Evolutionary conservation across 805 yeast species (phyloP).

Genomic region (Myxozyma geophila): DNA sequence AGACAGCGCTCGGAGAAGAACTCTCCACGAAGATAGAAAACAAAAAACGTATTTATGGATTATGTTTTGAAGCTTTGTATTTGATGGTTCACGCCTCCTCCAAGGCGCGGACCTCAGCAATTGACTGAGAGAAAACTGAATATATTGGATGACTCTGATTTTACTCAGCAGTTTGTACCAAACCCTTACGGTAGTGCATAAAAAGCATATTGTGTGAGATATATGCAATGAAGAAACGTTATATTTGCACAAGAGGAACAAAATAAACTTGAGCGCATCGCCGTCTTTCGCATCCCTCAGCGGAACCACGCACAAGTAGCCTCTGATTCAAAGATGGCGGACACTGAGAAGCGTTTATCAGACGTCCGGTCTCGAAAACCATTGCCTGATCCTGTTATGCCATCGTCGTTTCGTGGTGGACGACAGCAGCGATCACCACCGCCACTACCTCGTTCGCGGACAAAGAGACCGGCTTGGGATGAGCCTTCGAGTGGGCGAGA

Average conservation of each 20-base stretch:
- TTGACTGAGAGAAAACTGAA: no score
- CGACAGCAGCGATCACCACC: slow-evolving; percentile 4
- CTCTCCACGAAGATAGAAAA: no score
- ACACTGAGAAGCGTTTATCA: not conserved
- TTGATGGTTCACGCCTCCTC: no score
- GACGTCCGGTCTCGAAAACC: not conserved
- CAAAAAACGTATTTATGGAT: no score
- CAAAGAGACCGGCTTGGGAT: slow-evolving; percentile 21
- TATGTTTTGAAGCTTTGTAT: no score
- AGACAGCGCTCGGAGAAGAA: no score
- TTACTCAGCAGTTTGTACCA: no score
- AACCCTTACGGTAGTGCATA: no score
- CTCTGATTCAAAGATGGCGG: slow-evolving; percentile 6
- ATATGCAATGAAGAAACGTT: no score
- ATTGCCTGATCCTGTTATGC: slow-evolving; percentile 6
- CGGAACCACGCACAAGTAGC: not conserved
- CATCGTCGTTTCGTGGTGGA: not conserved
- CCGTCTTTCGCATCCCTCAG: not conserved
- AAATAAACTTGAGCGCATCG: not conserved
- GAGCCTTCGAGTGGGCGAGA: slow-evolving; percentile 2
- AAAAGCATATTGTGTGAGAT: no score
- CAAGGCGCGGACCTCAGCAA: no score
- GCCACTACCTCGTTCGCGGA: slow-evolving; percentile 5
- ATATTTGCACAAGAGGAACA: not conserved
- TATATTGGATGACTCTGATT: no score